These are phyloP conservation scores for Sutorius eximius DNA, from an alignment of 1,284 basidiomycete species.

Conservation along the genomic window DNA sequence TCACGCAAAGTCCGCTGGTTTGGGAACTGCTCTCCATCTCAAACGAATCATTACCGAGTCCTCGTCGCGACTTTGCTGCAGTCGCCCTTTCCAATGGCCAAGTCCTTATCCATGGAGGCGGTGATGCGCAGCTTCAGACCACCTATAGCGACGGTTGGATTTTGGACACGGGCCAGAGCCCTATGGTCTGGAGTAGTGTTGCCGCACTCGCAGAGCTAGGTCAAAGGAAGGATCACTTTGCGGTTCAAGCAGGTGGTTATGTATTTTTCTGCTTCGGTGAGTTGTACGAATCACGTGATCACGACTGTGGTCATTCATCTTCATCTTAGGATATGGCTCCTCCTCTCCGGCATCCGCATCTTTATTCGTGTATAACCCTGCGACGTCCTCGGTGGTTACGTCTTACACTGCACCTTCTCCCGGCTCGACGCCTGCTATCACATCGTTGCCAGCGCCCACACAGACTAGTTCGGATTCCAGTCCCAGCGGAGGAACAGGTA, in stretches of 20 bases:
- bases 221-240: slow-evolving; percentile 70
- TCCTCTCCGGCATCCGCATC: slow-evolving; percentile 44
- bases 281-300: slow-evolving; percentile 27
- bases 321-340: slow-evolving; percentile 53
- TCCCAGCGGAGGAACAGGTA: slow-evolving; percentile 12
- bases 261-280: slow-evolving; percentile 80
- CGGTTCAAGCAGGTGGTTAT: slow-evolving; percentile 56
- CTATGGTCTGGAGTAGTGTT: slow-evolving; percentile 57
- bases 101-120: slow-evolving; percentile 77
- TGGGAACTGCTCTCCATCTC: slow-evolving; percentile 55
- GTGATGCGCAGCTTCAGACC: slow-evolving; percentile 55
- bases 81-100: slow-evolving; percentile 52
- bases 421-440: slow-evolving; percentile 25
- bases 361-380: slow-evolving; percentile 55
- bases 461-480: slow-evolving; percentile 23
- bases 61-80: slow-evolving; percentile 70
- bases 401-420: slow-evolving; percentile 36
- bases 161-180: slow-evolving; percentile 57
- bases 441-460: slow-evolving; percentile 27
- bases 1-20: slow-evolving; percentile 41
- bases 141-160: slow-evolving; percentile 75
- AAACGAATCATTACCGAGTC: slow-evolving; percentile 46
- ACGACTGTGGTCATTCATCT: slow-evolving; percentile 3
- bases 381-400: slow-evolving; percentile 30
- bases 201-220: slow-evolving; percentile 56